Evolutionary conservation across 164 flowering plant genomes (phyloP).

Genomic region (Malania oleifera): DNA sequence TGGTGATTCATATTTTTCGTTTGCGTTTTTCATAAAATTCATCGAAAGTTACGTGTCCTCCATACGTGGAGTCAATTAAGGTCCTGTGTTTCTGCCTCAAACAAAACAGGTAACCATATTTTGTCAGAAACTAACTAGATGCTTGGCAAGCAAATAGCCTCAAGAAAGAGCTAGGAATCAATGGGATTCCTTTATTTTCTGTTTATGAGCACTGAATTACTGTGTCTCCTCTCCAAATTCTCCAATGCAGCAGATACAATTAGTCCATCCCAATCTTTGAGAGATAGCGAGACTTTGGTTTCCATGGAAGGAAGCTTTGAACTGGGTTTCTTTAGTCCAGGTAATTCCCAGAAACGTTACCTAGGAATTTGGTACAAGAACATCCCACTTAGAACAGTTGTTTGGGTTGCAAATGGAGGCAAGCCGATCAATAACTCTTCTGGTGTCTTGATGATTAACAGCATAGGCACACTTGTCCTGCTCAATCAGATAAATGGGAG

Average conservation of each 20-base stretch:
- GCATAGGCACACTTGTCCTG: conserved; percentile 12
- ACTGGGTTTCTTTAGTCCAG: conserved; percentile 14
- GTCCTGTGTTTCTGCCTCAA: no score
- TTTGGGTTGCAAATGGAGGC: conserved; percentile 20
- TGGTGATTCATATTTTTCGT: no score
- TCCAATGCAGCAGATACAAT: conserved; percentile 7
- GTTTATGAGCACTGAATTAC: no score
- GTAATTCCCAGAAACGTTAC: conserved; percentile 10
- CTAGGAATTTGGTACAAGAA: conserved; percentile 13
- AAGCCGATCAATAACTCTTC: conserved; percentile 9
- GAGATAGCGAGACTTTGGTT: conserved; percentile 1
- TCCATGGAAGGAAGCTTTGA: conserved; percentile 1
- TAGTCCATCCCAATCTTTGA: not conserved
- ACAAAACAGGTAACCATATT: no score
- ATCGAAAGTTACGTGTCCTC: no score
- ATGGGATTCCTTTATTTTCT: no score
- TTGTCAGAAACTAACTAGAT: no score
- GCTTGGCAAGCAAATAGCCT: no score
- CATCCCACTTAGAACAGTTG: not conserved
- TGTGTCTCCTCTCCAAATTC: no score
- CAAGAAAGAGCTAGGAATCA: no score
- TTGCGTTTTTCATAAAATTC: no score
- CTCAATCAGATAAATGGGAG: not conserved
- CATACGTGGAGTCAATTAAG: no score
- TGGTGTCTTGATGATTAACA: conserved; percentile 1